These are phyloP conservation scores for Nannizziopsis arthrosporioides DNA, from an alignment of 2,329 filamentous ascomycete genomes.

Conservation along the genomic window DNA sequence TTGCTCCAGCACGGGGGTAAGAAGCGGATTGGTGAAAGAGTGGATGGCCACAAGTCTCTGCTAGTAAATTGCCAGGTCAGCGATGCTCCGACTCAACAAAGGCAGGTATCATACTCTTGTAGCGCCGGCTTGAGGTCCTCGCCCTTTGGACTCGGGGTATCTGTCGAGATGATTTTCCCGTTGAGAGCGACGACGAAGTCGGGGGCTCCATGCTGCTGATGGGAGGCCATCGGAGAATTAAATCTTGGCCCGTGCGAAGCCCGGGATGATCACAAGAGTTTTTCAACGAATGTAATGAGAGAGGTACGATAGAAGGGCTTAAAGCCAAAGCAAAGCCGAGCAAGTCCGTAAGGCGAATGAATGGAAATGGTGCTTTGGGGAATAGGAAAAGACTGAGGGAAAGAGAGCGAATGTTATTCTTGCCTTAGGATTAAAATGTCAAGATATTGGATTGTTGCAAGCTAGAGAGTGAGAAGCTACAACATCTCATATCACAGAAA, in stretches of 20 bases:
- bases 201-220: not conserved
- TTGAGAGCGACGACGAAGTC: not conserved
- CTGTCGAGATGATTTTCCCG: not conserved
- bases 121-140: not conserved
- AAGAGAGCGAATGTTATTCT: not conserved
- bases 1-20: conserved; percentile 6
- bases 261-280: no score
- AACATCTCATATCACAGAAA: not conserved
- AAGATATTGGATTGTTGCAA: not conserved
- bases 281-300: no score
- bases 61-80: not conserved
- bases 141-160: not conserved
- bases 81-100: not conserved
- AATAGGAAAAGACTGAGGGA: not conserved
- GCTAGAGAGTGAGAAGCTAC: conserved; percentile 2
- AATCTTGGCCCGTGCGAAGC: not conserved
- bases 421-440: not conserved
- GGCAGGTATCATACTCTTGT: conserved; percentile 5
- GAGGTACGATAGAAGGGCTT: no score
- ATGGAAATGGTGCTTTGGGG: not conserved
- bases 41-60: conserved; percentile 10
- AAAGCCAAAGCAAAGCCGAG: no score
- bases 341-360: not conserved
- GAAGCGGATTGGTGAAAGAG: conserved; percentile 8
- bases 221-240: not conserved